A percentile compares a stretch with the other conserved stretches of the same genome.
phyloP scores from a whole-genome alignment of 2,329 filamentous ascomycete species.

The Xylariaceae sp. region DNA sequence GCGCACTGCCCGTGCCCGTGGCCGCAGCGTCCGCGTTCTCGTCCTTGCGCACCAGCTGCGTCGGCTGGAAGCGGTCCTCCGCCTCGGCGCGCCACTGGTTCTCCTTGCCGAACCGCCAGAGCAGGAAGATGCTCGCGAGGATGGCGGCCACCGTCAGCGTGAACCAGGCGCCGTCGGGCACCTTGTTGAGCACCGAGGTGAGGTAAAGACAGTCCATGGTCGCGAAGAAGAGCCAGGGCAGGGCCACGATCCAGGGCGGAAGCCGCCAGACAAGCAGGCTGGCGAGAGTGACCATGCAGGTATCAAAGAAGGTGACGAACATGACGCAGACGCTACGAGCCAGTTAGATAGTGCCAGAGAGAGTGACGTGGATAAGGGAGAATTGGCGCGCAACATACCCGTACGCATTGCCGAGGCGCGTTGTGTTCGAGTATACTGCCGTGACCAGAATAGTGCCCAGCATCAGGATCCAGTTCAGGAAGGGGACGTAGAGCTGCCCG shows the following conservation, averaged over 20 bases:
- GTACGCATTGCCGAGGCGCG: constrained; percentile 64
- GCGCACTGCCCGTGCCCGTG: constrained; percentile 11
- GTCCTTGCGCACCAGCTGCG: constrained; percentile 24
- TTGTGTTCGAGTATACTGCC: constrained; percentile 58
- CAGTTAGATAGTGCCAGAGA: too few relatives aligned
- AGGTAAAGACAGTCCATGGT: constrained; percentile 62
- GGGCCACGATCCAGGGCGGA: constrained; percentile 49
- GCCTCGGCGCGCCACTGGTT: constrained; percentile 66
- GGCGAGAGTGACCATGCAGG: constrained; percentile 64
- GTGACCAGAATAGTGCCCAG: constrained; percentile 68
- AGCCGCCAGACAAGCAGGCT: constrained; percentile 66
- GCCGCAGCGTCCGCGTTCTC: constrained; percentile 11
- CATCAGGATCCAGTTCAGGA: constrained; percentile 73
- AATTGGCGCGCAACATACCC: constrained; percentile 31
- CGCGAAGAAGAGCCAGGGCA: constrained; percentile 57
- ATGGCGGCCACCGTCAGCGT: constrained; percentile 58
- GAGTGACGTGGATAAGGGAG: background rate
- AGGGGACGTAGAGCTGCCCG: constrained; percentile 68
- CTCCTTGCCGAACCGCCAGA: constrained; percentile 76
- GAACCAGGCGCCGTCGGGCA: constrained; percentile 73
- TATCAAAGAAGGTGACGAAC: constrained; percentile 71
- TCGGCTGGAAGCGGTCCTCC: constrained; percentile 48
- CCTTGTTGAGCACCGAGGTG: constrained; percentile 62
- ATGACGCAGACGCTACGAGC: constrained; percentile 65
- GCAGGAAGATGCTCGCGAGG: constrained; percentile 57